These are phyloP conservation scores for Alloteropsis semialata DNA, from an alignment of 176 grass and related monocot species.

Conservation along the genomic window DNA sequence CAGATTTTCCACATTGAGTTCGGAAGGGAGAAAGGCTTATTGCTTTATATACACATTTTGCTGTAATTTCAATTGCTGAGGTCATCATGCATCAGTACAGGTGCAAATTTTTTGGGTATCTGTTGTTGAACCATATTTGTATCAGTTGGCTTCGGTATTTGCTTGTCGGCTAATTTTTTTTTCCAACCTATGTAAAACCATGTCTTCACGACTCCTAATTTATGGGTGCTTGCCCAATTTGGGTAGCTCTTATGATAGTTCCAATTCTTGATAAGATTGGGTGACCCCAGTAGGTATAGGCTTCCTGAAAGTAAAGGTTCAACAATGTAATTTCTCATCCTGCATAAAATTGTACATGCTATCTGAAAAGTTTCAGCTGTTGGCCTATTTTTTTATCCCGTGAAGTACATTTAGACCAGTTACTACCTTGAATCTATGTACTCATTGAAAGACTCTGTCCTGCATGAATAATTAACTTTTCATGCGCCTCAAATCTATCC, in stretches of 20 bases:
- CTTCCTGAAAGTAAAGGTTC: conserved; percentile 3
- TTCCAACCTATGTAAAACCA: not conserved
- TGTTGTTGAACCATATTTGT: not conserved
- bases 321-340: not conserved
- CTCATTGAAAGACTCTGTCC: not conserved
- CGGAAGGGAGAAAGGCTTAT: not conserved
- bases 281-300: not conserved
- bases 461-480: not conserved
- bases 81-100: not conserved
- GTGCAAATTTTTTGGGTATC: not conserved
- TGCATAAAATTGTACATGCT: not conserved
- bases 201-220: not conserved
- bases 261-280: not conserved
- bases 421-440: not conserved
- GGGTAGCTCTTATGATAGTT: not conserved
- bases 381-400: not conserved
- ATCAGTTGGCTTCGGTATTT: not conserved
- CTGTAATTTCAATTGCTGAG: not conserved
- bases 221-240: not conserved
- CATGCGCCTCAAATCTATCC: not conserved
- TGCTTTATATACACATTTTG: not conserved
- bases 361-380: not conserved
- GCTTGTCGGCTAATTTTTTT: too few species aligned
- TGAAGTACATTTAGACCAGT: not conserved
- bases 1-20: not conserved